Conservation (phyloP, 441 rosid species). For the Geranium incanum region DNA sequence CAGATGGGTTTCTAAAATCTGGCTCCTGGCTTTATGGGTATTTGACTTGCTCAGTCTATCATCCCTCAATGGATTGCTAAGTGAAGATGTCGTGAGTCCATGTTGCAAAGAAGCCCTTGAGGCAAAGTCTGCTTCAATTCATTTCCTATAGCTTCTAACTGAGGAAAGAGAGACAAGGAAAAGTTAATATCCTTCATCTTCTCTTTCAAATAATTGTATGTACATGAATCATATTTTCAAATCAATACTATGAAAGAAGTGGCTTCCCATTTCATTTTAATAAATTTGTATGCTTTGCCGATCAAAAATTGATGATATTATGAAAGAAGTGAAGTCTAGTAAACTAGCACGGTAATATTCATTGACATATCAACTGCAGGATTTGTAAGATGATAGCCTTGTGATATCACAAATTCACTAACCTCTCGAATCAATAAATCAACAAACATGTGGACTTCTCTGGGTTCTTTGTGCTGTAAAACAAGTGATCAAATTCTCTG, state of each 20-base stretch:
- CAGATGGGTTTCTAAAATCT: slow-evolving; percentile 94
- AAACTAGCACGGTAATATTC: neutral
- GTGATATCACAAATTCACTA: slow-evolving; percentile 19
- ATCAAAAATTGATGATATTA: no score
- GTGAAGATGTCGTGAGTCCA: slow-evolving; percentile 81
- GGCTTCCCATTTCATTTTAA: no score
- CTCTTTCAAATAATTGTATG: slow-evolving; percentile 1
- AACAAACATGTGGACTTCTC: slow-evolving; percentile 96
- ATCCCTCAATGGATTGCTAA: slow-evolving; percentile 72
- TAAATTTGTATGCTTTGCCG: no score
- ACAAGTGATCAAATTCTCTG: slow-evolving; percentile 47
- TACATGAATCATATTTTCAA: neutral
- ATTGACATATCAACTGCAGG: neutral
- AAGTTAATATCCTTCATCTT: slow-evolving; percentile 1
- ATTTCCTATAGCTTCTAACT: slow-evolving; percentile 62
- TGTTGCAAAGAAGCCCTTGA: slow-evolving; percentile 63
- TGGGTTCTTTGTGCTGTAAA: slow-evolving; percentile 91
- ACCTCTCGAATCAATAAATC: slow-evolving; percentile 95
- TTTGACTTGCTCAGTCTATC: slow-evolving; percentile 62
- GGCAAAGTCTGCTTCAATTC: slow-evolving; percentile 90
- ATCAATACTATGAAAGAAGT: neutral
- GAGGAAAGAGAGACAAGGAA: slow-evolving; percentile 17
- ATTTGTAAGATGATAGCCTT: neutral
- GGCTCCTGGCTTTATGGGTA: slow-evolving; percentile 82
- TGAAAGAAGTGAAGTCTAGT: neutral